These are phyloP conservation scores for Cadophora sp. DNA, from an alignment of 2,329 filamentous ascomycete species.

Conservation along the genomic window DNA sequence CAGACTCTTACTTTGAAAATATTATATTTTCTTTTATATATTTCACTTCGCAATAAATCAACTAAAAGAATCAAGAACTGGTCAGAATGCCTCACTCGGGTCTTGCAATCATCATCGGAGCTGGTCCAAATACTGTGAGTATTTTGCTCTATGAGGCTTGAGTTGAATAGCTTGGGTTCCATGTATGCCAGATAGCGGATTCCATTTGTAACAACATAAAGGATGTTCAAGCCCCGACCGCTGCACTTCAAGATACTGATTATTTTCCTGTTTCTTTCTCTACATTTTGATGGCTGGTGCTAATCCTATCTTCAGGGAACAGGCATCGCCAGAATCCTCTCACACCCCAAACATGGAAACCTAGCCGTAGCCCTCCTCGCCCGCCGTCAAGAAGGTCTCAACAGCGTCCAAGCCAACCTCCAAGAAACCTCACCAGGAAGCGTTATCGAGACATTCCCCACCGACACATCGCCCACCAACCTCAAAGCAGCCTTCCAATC, in stretches of 20 bases:
- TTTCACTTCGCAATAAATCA: not conserved
- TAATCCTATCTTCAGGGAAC: slow-evolving; percentile 50
- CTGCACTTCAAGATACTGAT: not conserved
- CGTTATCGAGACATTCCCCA: slow-evolving; percentile 58
- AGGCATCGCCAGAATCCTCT: slow-evolving; percentile 62
- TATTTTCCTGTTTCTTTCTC: too few species aligned
- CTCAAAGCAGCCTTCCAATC: slow-evolving; percentile 56
- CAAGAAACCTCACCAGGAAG: slow-evolving; percentile 50
- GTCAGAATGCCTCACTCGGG: slow-evolving; percentile 53
- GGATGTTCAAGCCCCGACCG: not conserved
- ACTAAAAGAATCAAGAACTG: not conserved
- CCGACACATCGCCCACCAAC: slow-evolving; percentile 55
- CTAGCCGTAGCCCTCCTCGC: slow-evolving; percentile 62
- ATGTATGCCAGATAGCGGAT: not conserved
- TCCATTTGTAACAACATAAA: not conserved
- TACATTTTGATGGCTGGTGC: not conserved
- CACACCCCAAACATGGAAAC: slow-evolving; percentile 60
- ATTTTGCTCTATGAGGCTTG: not conserved
- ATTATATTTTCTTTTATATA: not conserved
- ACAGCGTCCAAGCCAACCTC: slow-evolving; percentile 51
- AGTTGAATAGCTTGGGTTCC: not conserved
- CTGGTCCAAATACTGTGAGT: slow-evolving; percentile 52
- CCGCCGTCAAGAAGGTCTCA: slow-evolving; percentile 54
- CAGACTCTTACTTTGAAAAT: not conserved
- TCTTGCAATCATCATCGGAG: slow-evolving; percentile 59